Evolutionary conservation across 1,284 basidiomycete species (phyloP), one percentile per base, ranked within the genome.

Genomic region (Amylostereum chailletii): DNA sequence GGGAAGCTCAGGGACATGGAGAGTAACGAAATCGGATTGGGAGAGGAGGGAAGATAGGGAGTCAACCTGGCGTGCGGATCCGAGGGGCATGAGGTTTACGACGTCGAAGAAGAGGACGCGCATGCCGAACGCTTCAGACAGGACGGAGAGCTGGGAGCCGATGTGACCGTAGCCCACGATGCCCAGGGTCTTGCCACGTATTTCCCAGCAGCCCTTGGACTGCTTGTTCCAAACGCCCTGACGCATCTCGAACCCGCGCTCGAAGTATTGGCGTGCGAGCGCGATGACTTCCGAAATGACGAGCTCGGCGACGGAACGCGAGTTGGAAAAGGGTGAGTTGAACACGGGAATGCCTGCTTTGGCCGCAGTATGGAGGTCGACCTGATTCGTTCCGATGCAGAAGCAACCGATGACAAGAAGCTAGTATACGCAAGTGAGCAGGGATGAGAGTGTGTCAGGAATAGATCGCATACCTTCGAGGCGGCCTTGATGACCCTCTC

Each of bases 301-400:
- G 45, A 99, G 84, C 72, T 99, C 96, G 44, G 96, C 96, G 47
- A 99, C 96, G 0, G 95, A 98, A 55, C 96, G 91, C 40, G 96
- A 99, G 73, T 99, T 99, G 67, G 96, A 95, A 73, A 99, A 99
- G 34, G 96, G 96, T 9, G 95, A 99, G 71, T 99, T 99, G 81
- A 99, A 99, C 49, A 99, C 96, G 37, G 94, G 91, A 57, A 99
- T 90, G 58, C 96, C 96, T 51, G 87, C 84, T 52, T 82, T 81
- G 45, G 90, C 83, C 37, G 95, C 94, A 3, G 88, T 81, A 42
- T 68, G 58, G 47, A 99, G 84, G 67, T 98, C 94, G 60, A 99
- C 96, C 69, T 99, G 96, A 71, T 99, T 99, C 54, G 94, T 95
- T 51, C 96, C 96, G 61, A 99, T 99, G 72, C 96, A 99, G 82